A percentile compares a stretch with the other conserved stretches of the same genome.
Evolutionary conservation across 495 filamentous ascomycete species (phyloP).

Genomic region (Emericellopsis terricola): DNA sequence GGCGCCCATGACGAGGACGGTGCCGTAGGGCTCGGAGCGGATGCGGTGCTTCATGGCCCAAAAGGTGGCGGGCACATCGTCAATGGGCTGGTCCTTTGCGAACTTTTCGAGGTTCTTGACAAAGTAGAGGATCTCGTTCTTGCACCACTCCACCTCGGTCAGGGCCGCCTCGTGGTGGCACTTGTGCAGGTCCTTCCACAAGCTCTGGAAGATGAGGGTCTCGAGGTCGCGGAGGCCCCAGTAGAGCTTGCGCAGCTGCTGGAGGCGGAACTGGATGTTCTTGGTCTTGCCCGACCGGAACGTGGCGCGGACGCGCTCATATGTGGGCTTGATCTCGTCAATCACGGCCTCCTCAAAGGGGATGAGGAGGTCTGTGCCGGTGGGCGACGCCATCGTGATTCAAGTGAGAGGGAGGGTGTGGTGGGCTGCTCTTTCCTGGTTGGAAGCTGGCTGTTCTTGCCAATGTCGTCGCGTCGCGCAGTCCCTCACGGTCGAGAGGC

Average conservation of each 20-base stretch:
- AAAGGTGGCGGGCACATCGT: constrained; percentile 50
- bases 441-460: constrained; percentile 2
- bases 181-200: constrained; percentile 58
- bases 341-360: constrained; percentile 46
- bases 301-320: constrained; percentile 35
- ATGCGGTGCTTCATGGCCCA: constrained; percentile 53
- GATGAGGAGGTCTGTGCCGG: constrained; percentile 19
- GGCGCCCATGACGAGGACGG: constrained; percentile 71
- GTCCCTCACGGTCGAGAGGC: not conserved
- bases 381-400: constrained; percentile 14
- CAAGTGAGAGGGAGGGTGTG: not conserved
- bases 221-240: constrained; percentile 73
- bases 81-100: constrained; percentile 61
- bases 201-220: constrained; percentile 48
- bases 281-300: constrained; percentile 70
- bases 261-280: constrained; percentile 58
- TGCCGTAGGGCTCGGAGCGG: constrained; percentile 76
- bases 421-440: constrained; percentile 5
- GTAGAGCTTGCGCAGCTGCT: constrained; percentile 82
- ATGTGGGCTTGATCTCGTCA: constrained; percentile 43
- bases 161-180: constrained; percentile 48
- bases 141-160: constrained; percentile 53
- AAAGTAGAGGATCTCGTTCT: constrained; percentile 63
- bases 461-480: constrained; percentile 1
- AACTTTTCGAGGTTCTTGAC: constrained; percentile 60